A percentile compares a stretch with the other conserved stretches of the same genome.
Conservation (phyloP, 1,139 yeast species). For the Pichia kudriavzevii region DNA sequence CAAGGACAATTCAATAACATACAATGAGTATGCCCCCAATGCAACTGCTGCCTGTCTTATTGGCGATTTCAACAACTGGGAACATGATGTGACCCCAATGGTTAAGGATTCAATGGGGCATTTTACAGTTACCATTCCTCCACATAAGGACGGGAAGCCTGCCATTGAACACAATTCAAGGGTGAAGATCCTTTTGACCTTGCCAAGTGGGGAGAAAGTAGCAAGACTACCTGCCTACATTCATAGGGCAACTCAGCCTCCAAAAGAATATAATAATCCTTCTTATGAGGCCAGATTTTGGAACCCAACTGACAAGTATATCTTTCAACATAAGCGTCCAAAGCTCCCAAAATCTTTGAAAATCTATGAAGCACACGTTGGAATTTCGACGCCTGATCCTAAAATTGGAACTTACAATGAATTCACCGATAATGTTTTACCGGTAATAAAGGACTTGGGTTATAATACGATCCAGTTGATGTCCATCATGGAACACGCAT, state of each 20-base stretch:
- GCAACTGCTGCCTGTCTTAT: constrained; percentile 66
- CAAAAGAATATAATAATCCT: constrained; percentile 42
- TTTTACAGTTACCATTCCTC: constrained; percentile 53
- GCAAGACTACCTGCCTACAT: constrained; percentile 91
- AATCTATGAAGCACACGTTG: constrained; percentile 94
- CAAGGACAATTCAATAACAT: constrained; percentile 46
- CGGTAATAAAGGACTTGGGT: constrained; percentile 77
- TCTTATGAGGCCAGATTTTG: constrained; percentile 85
- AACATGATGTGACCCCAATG: constrained; percentile 50
- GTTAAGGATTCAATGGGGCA: constrained; percentile 54
- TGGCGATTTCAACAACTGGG: constrained; percentile 91
- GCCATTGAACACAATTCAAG: constrained; percentile 78
- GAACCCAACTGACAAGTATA: constrained; percentile 64
- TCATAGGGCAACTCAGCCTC: constrained; percentile 69
- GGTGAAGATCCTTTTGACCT: constrained; percentile 63
- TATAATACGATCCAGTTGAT: constrained; percentile 90
- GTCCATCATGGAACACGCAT: constrained; percentile 99
- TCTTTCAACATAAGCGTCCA: constrained; percentile 62
- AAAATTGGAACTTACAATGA: constrained; percentile 78
- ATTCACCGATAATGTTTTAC: constrained; percentile 71
- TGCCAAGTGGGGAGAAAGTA: constrained; percentile 61
- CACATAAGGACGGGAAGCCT: constrained; percentile 42
- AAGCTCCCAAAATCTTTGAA: constrained; percentile 50
- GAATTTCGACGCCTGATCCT: constrained; percentile 89
- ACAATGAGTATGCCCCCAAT: constrained; percentile 86